Evolutionary conservation across 345 rosid genomes (phyloP).

Genomic region (Fremontodendron californicum): DNA sequence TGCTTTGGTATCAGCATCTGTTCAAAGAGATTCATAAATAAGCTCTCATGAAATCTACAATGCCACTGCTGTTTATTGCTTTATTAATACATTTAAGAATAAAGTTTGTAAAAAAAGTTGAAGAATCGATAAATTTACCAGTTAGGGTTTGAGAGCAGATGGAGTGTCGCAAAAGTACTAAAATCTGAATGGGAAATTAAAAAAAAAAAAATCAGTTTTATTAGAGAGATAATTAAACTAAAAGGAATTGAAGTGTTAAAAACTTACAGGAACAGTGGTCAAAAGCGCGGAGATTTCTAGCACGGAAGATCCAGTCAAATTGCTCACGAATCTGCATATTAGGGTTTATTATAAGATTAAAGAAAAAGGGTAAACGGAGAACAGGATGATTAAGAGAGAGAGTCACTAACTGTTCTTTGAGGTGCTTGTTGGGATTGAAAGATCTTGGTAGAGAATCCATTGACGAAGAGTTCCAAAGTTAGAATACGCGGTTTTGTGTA

Average conservation of each 20-base stretch:
- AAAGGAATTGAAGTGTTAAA: not conserved
- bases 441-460: conserved; percentile 50
- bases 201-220: not conserved
- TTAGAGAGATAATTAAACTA: not conserved
- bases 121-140: conserved; percentile 31
- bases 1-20: conserved; percentile 23
- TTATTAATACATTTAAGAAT: not conserved
- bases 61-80: not conserved
- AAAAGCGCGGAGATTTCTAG: conserved; percentile 56
- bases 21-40: not conserved
- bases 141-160: conserved; percentile 23
- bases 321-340: conserved; percentile 70
- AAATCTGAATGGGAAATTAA: conserved; percentile 35
- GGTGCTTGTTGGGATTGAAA: conserved; percentile 67
- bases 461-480: conserved; percentile 1
- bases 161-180: conserved; percentile 53
- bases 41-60: not conserved
- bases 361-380: not conserved
- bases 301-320: conserved; percentile 75
- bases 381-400: not conserved
- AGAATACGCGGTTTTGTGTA: not conserved
- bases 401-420: conserved; percentile 75
- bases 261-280: conserved; percentile 56
- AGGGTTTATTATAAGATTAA: not conserved
- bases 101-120: not conserved